Evolutionary conservation across 2,329 filamentous ascomycete species (phyloP).

Genomic region (Chaetomiaceae sp.): DNA sequence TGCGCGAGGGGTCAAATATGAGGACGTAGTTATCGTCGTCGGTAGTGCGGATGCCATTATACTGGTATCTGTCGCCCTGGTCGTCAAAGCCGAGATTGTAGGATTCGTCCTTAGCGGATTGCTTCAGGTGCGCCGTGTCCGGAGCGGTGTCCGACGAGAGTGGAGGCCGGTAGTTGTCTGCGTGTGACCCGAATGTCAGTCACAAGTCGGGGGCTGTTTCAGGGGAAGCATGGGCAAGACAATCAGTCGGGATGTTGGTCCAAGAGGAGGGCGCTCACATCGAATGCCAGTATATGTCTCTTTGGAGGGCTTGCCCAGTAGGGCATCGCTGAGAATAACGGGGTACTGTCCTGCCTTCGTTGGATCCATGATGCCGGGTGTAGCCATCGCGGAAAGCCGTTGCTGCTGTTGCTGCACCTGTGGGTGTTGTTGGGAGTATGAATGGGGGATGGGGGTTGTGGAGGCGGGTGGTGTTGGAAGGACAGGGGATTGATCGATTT

Average conservation of each 20-base stretch:
- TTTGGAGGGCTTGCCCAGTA: slow-evolving; percentile 50
- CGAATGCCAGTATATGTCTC: slow-evolving; percentile 55
- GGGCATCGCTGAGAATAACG: slow-evolving; percentile 56
- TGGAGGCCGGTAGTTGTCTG: slow-evolving; percentile 58
- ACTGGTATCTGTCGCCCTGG: slow-evolving; percentile 51
- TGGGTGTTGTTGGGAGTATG: too few species aligned
- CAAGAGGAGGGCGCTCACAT: slow-evolving; percentile 41
- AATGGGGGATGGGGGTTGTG: too few species aligned
- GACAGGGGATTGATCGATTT: too few species aligned
- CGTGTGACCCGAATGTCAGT: background rate
- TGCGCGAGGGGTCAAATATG: slow-evolving; percentile 66
- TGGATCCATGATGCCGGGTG: slow-evolving; percentile 44
- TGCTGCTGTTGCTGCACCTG: background rate
- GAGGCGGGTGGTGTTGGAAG: slow-evolving; percentile 10
- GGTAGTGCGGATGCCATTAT: slow-evolving; percentile 52
- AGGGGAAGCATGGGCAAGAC: background rate
- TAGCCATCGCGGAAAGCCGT: slow-evolving; percentile 24
- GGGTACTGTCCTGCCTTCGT: slow-evolving; percentile 57
- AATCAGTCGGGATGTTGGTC: background rate
- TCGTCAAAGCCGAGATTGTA: slow-evolving; percentile 52
- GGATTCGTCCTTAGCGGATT: slow-evolving; percentile 44
- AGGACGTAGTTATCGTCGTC: slow-evolving; percentile 58
- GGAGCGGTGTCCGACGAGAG: slow-evolving; percentile 44
- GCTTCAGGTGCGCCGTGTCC: slow-evolving; percentile 46
- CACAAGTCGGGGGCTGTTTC: background rate